These are phyloP conservation scores for Xylaria palmicola DNA, from an alignment of 495 filamentous ascomycete species.

Conservation along the genomic window DNA sequence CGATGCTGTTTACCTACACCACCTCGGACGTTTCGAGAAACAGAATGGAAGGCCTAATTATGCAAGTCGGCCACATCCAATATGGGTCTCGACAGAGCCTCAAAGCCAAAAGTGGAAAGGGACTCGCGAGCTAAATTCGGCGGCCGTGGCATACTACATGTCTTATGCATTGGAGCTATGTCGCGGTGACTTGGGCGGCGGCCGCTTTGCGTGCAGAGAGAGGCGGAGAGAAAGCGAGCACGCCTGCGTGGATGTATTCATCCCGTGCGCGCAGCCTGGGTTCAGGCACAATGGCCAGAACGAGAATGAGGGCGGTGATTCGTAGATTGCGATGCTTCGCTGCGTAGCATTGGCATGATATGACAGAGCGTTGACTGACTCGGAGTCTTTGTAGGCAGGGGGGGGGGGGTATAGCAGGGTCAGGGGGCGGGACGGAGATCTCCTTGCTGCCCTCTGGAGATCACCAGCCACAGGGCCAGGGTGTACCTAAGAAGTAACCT, in stretches of 20 bases:
- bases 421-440: conserved; percentile 6
- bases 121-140: background rate
- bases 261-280: conserved; percentile 2
- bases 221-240: background rate
- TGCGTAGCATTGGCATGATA: conserved; percentile 6
- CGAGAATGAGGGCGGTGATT: conserved; percentile 2
- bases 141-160: background rate
- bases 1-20: background rate
- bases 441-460: conserved; percentile 3
- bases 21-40: conserved; percentile 4
- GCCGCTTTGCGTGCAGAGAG: background rate
- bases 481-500: background rate
- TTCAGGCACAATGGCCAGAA: background rate
- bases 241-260: background rate
- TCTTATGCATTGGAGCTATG: background rate
- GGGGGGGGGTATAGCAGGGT: too few relatives aligned
- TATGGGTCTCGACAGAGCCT: conserved; percentile 22
- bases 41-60: background rate
- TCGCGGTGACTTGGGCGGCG: background rate
- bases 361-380: conserved; percentile 2
- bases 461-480: conserved; percentile 10
- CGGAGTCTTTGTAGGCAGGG: too few relatives aligned
- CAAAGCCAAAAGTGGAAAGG: conserved; percentile 19
- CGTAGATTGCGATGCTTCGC: conserved; percentile 3
- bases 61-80: conserved; percentile 10